Percentiles rank a stretch among this genome's conserved stretches.
These are phyloP conservation scores for Fraxinus platypoda DNA, from an alignment of 305 asterid species.

Conservation along the genomic window DNA sequence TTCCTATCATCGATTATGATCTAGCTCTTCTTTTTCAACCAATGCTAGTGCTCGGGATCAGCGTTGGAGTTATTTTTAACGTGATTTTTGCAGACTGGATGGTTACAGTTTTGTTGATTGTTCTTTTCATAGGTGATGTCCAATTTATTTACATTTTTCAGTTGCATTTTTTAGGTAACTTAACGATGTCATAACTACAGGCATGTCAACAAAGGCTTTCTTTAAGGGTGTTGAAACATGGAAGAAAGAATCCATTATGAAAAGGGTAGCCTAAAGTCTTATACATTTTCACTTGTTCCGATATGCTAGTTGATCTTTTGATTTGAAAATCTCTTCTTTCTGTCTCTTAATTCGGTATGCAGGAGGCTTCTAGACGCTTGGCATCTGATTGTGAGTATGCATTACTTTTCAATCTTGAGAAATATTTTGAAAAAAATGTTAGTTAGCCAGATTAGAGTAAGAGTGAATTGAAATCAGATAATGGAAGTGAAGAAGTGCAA, in stretches of 20 bases:
- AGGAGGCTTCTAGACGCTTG: constrained; percentile 62
- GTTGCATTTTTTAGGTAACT: constrained; percentile 7
- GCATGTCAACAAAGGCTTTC: constrained; percentile 70
- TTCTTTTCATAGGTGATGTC: constrained; percentile 53
- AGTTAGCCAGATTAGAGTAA: background rate
- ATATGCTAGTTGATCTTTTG: background rate
- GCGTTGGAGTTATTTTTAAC: constrained; percentile 61
- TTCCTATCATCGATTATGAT: constrained; percentile 63
- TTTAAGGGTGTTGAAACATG: constrained; percentile 70
- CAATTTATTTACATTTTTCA: background rate
- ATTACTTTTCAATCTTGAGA: background rate
- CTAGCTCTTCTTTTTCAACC: constrained; percentile 67
- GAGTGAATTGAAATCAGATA: constrained; percentile 26
- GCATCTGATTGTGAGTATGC: constrained; percentile 31
- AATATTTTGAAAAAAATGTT: background rate
- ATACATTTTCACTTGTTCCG: constrained; percentile 1
- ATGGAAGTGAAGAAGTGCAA: constrained; percentile 39
- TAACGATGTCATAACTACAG: constrained; percentile 34
- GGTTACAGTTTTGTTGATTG: constrained; percentile 53
- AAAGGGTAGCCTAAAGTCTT: constrained; percentile 38
- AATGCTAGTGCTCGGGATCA: constrained; percentile 62
- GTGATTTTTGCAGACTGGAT: constrained; percentile 67
- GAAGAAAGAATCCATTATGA: constrained; percentile 73
- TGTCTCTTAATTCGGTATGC: constrained; percentile 19
- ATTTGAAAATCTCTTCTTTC: background rate